Conservation (phyloP, 495 filamentous ascomycete species). For the Neurospora tetraspora region DNA sequence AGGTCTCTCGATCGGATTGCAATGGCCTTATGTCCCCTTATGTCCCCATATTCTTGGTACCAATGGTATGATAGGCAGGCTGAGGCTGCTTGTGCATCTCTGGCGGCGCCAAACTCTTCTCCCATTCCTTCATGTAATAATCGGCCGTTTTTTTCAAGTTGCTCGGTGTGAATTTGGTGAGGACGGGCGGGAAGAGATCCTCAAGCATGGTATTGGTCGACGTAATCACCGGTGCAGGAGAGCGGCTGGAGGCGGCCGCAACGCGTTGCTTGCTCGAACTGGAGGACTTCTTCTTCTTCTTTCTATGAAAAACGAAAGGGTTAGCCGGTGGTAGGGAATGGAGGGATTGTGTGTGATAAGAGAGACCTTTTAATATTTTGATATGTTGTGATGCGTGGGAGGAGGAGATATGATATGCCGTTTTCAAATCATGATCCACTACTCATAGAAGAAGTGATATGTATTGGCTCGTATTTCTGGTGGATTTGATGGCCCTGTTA, state of each 20-base stretch:
- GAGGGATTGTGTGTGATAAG: background rate
- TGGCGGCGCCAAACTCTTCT: slow-evolving; percentile 36
- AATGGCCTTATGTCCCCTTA: background rate
- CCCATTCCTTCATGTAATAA: slow-evolving; percentile 73
- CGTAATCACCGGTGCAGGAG: background rate
- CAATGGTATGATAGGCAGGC: background rate
- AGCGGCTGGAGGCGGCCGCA: background rate
- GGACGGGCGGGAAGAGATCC: slow-evolving; percentile 51
- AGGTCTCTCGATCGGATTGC: background rate
- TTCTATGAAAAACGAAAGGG: background rate
- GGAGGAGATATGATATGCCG: background rate
- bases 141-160: slow-evolving; percentile 61
- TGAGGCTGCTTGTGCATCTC: background rate
- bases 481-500: background rate
- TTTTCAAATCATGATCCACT: background rate
- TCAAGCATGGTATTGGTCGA: slow-evolving; percentile 29
- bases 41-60: background rate
- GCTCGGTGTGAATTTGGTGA: slow-evolving; percentile 54
- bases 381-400: background rate
- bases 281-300: background rate
- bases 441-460: slow-evolving; percentile 1
- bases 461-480: background rate
- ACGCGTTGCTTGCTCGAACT: background rate
- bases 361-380: background rate
- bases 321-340: background rate